Conservation (phyloP, 208 protist genomes). For the Tritrichomonas foetus region DNA sequence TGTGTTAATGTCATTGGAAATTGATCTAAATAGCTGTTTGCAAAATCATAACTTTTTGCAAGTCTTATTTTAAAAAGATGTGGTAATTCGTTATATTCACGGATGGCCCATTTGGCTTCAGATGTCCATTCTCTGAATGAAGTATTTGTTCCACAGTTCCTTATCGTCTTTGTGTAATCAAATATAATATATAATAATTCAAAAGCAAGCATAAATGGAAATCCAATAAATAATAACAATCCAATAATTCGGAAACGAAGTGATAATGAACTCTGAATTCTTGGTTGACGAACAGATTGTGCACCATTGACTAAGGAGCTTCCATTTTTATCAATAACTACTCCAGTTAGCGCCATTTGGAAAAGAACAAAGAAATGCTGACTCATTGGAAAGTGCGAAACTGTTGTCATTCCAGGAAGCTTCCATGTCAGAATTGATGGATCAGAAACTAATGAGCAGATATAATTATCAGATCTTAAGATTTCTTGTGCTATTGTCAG, state of each 20-base stretch:
- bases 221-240: neutral
- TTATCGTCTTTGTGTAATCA: neutral
- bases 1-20: neutral
- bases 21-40: neutral
- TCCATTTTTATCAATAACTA: neutral
- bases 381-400: neutral
- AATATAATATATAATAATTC: neutral
- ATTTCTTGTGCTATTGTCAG: conserved; percentile 3
- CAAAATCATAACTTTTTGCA: conserved; percentile 2
- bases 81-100: conserved; percentile 30
- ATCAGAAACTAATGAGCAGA: neutral
- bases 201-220: neutral
- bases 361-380: neutral
- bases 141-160: neutral
- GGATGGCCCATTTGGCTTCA: neutral
- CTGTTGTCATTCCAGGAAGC: neutral
- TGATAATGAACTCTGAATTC: neutral
- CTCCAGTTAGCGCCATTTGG: neutral
- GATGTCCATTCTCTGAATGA: neutral
- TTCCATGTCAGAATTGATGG: conserved; percentile 18
- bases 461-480: neutral
- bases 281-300: neutral
- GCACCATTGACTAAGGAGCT: neutral
- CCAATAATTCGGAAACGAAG: neutral
- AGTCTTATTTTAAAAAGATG: neutral